A percentile compares a stretch with the other conserved stretches of the same genome.
Evolutionary conservation across 2,329 filamentous ascomycete genomes (phyloP).

Genomic region (Phoma sp.): DNA sequence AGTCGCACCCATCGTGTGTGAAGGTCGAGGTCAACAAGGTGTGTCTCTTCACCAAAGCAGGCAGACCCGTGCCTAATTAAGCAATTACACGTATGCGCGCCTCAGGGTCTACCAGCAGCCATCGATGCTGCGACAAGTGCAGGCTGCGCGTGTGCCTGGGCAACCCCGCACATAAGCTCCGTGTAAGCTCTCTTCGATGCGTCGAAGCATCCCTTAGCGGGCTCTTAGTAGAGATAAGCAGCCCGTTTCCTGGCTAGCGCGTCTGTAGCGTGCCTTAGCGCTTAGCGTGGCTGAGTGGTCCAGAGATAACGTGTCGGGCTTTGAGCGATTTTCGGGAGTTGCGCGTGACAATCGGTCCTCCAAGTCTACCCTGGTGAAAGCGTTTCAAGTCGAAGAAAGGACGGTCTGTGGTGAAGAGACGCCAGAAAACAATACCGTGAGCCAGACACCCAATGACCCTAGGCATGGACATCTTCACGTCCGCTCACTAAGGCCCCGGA

Average conservation of each 20-base stretch:
- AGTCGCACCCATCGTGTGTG: too few relatives aligned
- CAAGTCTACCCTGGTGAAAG: background rate
- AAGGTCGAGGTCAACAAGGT: too few relatives aligned
- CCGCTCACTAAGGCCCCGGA: background rate
- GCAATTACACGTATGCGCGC: too few relatives aligned
- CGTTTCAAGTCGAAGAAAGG: background rate
- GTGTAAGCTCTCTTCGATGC: constrained; percentile 5
- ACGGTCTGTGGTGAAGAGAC: background rate
- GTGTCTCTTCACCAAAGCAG: too few relatives aligned
- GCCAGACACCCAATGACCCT: background rate
- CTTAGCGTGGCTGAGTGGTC: background rate
- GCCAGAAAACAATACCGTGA: background rate
- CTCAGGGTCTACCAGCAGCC: too few relatives aligned
- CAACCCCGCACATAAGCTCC: constrained; percentile 6
- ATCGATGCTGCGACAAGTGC: background rate
- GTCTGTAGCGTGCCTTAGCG: background rate
- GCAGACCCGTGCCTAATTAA: too few relatives aligned
- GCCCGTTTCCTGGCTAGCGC: background rate
- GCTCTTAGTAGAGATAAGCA: constrained; percentile 3
- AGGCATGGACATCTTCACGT: background rate
- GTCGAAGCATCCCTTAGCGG: background rate
- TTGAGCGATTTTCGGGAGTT: constrained; percentile 3
- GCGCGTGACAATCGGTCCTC: background rate
- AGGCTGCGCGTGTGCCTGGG: background rate
- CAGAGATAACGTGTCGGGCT: constrained; percentile 1